A percentile compares a stretch with the other conserved stretches of the same genome.
Evolutionary conservation across 768 basidiomycete species (phyloP).

Genomic region (Heimioporus sp.): DNA sequence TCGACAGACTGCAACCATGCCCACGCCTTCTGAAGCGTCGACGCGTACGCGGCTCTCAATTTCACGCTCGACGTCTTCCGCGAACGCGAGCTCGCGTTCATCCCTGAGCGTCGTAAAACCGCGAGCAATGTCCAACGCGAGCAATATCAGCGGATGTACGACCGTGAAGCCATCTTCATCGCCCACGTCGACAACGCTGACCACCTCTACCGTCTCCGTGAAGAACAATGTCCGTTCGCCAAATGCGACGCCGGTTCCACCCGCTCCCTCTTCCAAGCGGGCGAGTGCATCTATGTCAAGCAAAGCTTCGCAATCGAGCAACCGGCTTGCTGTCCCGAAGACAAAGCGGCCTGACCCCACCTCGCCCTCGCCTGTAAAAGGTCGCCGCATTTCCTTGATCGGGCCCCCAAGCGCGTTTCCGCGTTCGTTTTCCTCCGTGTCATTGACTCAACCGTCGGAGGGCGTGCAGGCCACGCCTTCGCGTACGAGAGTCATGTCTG

Average conservation of each 20-base stretch:
- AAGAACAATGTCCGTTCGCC: conserved; percentile 37
- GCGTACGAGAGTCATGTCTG: conserved; percentile 45
- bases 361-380: conserved; percentile 27
- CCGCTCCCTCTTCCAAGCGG: conserved; percentile 35
- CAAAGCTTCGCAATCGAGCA: conserved; percentile 31
- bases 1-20: conserved; percentile 18
- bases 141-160: conserved; percentile 46
- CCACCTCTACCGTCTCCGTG: conserved; percentile 25
- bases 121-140: conserved; percentile 51
- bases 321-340: conserved; percentile 40
- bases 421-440: conserved; percentile 15
- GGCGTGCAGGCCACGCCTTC: conserved; percentile 35
- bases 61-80: conserved; percentile 38
- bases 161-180: conserved; percentile 42
- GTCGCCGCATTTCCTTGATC: conserved; percentile 26
- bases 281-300: conserved; percentile 39
- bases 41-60: conserved; percentile 40
- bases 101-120: conserved; percentile 49
- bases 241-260: conserved; percentile 49
- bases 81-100: conserved; percentile 33
- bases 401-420: conserved; percentile 29
- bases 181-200: conserved; percentile 23
- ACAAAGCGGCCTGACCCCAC: conserved; percentile 27
- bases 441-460: conserved; percentile 12
- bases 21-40: conserved; percentile 52